These are phyloP conservation scores for Corrigiola litoralis DNA, from an alignment of 179 eudicot species.

Conservation along the genomic window DNA sequence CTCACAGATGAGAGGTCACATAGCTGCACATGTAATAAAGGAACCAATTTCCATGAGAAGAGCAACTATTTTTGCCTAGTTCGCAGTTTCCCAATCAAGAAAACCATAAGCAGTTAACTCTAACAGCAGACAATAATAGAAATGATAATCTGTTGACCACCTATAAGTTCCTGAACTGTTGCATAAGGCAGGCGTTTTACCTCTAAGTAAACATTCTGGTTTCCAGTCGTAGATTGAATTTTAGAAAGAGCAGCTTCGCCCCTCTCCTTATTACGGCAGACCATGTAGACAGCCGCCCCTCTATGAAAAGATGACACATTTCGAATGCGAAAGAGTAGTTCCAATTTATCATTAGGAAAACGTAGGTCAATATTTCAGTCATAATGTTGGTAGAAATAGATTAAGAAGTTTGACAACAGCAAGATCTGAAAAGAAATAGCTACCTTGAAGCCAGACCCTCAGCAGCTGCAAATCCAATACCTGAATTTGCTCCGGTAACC, in stretches of 20 bases:
- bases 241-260: conserved; percentile 79
- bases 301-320: conserved; percentile 29
- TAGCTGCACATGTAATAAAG: conserved; percentile 34
- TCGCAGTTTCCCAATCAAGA: background rate
- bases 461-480: conserved; percentile 87
- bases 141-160: background rate
- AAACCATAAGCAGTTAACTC: background rate
- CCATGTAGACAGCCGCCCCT: conserved; percentile 86
- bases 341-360: too few relatives aligned
- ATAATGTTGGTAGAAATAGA: background rate
- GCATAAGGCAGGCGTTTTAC: conserved; percentile 21
- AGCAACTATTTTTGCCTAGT: background rate
- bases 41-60: conserved; percentile 2
- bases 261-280: conserved; percentile 88
- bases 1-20: conserved; percentile 81
- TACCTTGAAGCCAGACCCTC: conserved; percentile 92
- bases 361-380: too few relatives aligned
- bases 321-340: background rate
- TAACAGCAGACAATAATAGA: background rate
- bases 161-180: background rate
- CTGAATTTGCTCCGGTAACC: conserved; percentile 94
- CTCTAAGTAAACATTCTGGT: conserved; percentile 78
- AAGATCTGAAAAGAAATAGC: conserved; percentile 3
- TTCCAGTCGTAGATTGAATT: conserved; percentile 69
- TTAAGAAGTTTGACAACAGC: background rate